Conservation (phyloP, 176 grass and related monocot species). For the Carex cristatella region DNA sequence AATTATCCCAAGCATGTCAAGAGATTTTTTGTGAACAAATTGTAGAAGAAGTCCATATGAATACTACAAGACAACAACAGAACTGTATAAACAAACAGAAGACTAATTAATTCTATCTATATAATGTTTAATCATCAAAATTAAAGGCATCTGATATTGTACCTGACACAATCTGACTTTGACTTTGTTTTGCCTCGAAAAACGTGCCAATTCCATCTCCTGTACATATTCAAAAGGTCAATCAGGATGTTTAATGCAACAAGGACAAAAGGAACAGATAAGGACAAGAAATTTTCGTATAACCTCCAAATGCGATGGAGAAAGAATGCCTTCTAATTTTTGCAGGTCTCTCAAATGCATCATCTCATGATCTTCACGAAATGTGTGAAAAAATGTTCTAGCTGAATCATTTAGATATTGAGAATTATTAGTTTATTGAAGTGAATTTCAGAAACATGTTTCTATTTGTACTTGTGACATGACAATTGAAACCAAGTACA, state of each 20-base stretch:
- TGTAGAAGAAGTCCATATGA: constrained; percentile 83
- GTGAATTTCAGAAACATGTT: background rate
- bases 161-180: constrained; percentile 94
- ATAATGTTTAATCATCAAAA: constrained; percentile 10
- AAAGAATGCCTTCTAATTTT: constrained; percentile 87
- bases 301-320: constrained; percentile 94
- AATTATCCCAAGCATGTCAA: constrained; percentile 78
- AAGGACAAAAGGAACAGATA: background rate
- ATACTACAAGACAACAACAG: constrained; percentile 51
- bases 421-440: background rate
- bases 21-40: constrained; percentile 87
- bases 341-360: constrained; percentile 94
- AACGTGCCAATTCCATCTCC: constrained; percentile 83
- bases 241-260: background rate
- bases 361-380: constrained; percentile 84
- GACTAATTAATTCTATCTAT: background rate
- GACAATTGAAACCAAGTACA: constrained; percentile 3
- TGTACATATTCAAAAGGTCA: constrained; percentile 27
- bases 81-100: constrained; percentile 12
- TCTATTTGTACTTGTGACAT: background rate
- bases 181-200: constrained; percentile 82
- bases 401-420: constrained; percentile 39
- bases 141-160: background rate
- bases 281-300: constrained; percentile 3
- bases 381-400: constrained; percentile 73